A percentile compares a stretch with the other conserved stretches of the same genome.
Evolutionary conservation across 2,329 filamentous ascomycete genomes (phyloP).

Genomic region (Ascochyta fabae): DNA sequence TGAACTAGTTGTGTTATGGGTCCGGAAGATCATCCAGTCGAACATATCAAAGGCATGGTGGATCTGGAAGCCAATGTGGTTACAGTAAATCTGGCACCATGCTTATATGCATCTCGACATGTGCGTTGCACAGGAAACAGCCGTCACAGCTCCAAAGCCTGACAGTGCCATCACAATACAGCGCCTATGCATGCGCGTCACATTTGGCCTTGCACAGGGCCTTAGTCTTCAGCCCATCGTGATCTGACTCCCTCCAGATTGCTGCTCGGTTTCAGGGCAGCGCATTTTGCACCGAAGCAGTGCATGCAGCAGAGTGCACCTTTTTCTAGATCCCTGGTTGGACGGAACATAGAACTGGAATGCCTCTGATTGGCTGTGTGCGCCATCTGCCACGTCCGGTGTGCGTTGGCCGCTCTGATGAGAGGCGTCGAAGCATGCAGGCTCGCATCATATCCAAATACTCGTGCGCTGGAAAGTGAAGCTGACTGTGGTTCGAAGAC

Average conservation of each 20-base stretch:
- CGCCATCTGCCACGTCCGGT: conserved; percentile 18
- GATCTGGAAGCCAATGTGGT: neutral
- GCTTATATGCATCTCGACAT: conserved; percentile 35
- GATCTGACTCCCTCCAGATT: neutral
- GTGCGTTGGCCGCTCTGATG: conserved; percentile 41
- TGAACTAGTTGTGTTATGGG: neutral
- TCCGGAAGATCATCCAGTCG: neutral
- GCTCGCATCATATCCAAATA: conserved; percentile 29
- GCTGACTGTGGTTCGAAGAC: conserved; percentile 18
- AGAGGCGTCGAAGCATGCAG: conserved; percentile 29
- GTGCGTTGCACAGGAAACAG: conserved; percentile 35
- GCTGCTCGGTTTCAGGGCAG: conserved; percentile 10
- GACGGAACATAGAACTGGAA: conserved; percentile 1
- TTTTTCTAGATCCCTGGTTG: neutral
- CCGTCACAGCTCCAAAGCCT: conserved; percentile 5
- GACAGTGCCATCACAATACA: conserved; percentile 10
- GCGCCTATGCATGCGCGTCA: conserved; percentile 18
- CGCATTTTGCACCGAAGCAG: neutral
- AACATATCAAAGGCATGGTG: neutral
- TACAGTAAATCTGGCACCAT: conserved; percentile 15
- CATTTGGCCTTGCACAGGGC: conserved; percentile 11
- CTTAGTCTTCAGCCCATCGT: conserved; percentile 1
- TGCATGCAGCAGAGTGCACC: conserved; percentile 1
- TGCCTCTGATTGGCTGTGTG: conserved; percentile 28
- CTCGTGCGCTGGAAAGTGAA: conserved; percentile 27